Conservation (phyloP, 164 flowering plant species). For the Aristolochia contorta region DNA sequence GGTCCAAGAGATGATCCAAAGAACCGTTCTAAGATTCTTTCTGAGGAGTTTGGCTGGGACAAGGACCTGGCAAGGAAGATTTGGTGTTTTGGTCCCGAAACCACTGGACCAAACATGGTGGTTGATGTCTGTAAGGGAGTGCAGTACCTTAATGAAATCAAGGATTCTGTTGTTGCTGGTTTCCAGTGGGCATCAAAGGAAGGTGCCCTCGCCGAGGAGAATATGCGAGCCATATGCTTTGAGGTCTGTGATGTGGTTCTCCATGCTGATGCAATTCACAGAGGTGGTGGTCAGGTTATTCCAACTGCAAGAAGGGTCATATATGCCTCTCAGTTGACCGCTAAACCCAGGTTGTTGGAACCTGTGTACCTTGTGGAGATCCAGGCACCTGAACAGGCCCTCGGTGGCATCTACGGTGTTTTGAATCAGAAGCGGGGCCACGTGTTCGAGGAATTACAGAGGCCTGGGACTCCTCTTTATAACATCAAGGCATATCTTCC, state of each 20-base stretch:
- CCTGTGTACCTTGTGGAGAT: conserved; percentile 27
- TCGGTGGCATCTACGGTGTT: conserved; percentile 48
- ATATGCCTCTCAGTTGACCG: conserved; percentile 26
- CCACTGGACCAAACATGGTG: conserved; percentile 29
- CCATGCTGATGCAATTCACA: conserved; percentile 28
- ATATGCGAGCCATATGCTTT: conserved; percentile 32
- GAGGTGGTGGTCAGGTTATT: conserved; percentile 26
- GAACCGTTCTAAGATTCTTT: conserved; percentile 18
- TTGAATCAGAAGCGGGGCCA: conserved; percentile 52
- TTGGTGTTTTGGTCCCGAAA: conserved; percentile 32
- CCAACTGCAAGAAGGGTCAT: conserved; percentile 25
- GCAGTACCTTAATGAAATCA: conserved; percentile 28
- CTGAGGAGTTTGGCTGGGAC: conserved; percentile 28
- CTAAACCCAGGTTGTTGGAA: conserved; percentile 25
- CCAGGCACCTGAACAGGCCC: conserved; percentile 40
- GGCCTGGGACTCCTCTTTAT: conserved; percentile 57
- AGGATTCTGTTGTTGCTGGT: conserved; percentile 26
- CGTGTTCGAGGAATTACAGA: conserved; percentile 52
- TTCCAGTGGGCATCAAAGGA: conserved; percentile 31
- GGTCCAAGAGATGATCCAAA: conserved; percentile 30
- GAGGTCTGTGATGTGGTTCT: conserved; percentile 33
- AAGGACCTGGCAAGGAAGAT: conserved; percentile 29
- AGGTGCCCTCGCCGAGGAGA: conserved; percentile 29
- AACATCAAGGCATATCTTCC: conserved; percentile 53
- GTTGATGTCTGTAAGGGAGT: conserved; percentile 32